These are phyloP conservation scores for Exophiala bonariae DNA, from an alignment of 2,329 filamentous ascomycete genomes.

Conservation along the genomic window DNA sequence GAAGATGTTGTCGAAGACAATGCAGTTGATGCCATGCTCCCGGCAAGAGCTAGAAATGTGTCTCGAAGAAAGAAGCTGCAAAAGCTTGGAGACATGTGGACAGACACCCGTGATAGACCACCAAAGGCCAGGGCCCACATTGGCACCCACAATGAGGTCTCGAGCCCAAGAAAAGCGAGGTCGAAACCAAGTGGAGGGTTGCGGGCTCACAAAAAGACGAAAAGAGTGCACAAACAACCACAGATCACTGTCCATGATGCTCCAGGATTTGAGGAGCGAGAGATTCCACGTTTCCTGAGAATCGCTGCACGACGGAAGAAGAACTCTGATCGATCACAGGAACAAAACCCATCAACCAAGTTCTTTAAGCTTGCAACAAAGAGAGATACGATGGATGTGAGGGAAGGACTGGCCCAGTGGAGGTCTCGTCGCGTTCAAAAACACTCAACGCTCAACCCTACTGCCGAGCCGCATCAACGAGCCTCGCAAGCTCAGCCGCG, in stretches of 20 bases:
- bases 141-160: background rate
- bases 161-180: background rate
- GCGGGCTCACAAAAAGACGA: slow-evolving; percentile 12
- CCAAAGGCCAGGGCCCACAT: background rate
- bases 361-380: slow-evolving; percentile 52
- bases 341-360: slow-evolving; percentile 49
- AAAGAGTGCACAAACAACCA: slow-evolving; percentile 9
- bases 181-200: background rate
- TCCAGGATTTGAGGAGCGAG: slow-evolving; percentile 21
- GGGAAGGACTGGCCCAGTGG: slow-evolving; percentile 52
- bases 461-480: background rate
- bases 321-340: slow-evolving; percentile 43
- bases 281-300: slow-evolving; percentile 55
- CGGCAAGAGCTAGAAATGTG: slow-evolving; percentile 11
- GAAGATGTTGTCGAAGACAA: slow-evolving; percentile 32
- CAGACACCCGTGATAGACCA: background rate
- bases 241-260: slow-evolving; percentile 25
- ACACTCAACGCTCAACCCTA: background rate
- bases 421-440: slow-evolving; percentile 26
- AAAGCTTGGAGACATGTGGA: background rate
- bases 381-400: slow-evolving; percentile 57
- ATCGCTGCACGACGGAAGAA: slow-evolving; percentile 56
- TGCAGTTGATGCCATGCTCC: slow-evolving; percentile 31
- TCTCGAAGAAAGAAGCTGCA: slow-evolving; percentile 14
- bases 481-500: slow-evolving; percentile 2